Conservation (phyloP, 768 basidiomycete genomes). For the Trametes meyenii region DNA sequence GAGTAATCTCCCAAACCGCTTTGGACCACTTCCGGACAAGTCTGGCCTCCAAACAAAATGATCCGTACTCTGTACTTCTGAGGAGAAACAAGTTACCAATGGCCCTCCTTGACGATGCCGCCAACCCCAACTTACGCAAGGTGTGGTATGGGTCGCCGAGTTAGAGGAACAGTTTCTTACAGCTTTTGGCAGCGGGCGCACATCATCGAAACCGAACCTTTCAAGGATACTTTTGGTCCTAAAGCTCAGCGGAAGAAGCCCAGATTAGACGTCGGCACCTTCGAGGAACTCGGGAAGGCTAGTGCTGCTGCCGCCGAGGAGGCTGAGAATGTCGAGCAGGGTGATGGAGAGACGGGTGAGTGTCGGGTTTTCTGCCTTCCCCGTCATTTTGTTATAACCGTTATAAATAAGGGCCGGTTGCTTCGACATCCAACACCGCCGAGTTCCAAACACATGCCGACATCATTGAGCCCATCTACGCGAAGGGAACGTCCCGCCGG, state of each 20-base stretch:
- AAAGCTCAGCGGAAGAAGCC: conserved; percentile 94
- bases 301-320: conserved; percentile 58
- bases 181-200: conserved; percentile 67
- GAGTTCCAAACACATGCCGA: conserved; percentile 73
- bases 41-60: conserved; percentile 80
- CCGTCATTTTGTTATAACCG: background rate
- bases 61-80: conserved; percentile 94
- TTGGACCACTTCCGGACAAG: conserved; percentile 96
- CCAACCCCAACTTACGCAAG: conserved; percentile 79
- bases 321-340: conserved; percentile 47
- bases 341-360: conserved; percentile 50
- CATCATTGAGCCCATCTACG: conserved; percentile 87
- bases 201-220: conserved; percentile 96
- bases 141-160: conserved; percentile 41
- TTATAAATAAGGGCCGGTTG: conserved; percentile 44
- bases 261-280: conserved; percentile 82
- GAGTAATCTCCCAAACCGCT: conserved; percentile 95
- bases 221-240: conserved; percentile 91
- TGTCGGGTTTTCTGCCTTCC: background rate
- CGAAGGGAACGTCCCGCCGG: conserved; percentile 92
- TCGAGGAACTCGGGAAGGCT: conserved; percentile 83
- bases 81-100: conserved; percentile 96
- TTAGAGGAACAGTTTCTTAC: background rate
- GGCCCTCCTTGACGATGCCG: conserved; percentile 90
- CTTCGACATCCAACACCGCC: conserved; percentile 43